Base-by-base conservation (phyloP, 257 asterid species). In the Oldenlandia corymbosa region DNA sequence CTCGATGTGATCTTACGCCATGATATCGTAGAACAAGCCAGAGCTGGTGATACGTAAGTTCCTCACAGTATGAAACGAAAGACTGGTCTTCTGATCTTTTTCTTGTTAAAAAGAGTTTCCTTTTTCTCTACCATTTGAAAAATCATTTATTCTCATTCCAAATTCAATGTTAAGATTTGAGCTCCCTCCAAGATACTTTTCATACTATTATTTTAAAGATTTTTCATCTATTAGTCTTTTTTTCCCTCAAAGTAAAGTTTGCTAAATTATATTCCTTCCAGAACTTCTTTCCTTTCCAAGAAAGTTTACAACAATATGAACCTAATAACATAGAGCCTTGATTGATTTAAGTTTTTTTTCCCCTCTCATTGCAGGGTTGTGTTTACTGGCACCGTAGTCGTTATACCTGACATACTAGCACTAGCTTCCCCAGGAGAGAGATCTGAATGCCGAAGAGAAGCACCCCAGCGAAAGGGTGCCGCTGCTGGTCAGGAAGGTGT, bases 381-480 rank as follows among this genome's bases (percentile, higher is more conserved):
- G 55, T 90, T 93, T 72, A 90, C 96, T 64, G 99, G 99, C n/a
- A 72, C 94, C 0, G 92, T 90, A 60, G 97, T 90, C 49, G 99
- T 79, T 70, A 72, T 93, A 68, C 99, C 99, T 10, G 99, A 90
- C 75, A 81, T 93, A 61, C 69, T 90, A 48, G 86, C 99, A 68
- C 73, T 93, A 79, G 94, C 97, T 43, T 83, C 96, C 64, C 87
- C 99, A 1, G 99, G 99, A 55, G 99, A 92, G 79, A 85, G 99
- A 80, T 73, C 96, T 24, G 99, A 93, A 79, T 66, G 84, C 57
- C 86, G 84, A 14, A 83, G 97, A 72, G 97, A 90, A 45, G 88
- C 91, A 51, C 78, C 99, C 75, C 88, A 81, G 73, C 83, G 90
- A 58, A 88, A 79, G 72, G 85, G 81, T 80, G 83, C 76, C 10